These are phyloP conservation scores for Groenewaldozyma salmanticensis DNA, from an alignment of 805 yeast genomes.

Conservation along the genomic window DNA sequence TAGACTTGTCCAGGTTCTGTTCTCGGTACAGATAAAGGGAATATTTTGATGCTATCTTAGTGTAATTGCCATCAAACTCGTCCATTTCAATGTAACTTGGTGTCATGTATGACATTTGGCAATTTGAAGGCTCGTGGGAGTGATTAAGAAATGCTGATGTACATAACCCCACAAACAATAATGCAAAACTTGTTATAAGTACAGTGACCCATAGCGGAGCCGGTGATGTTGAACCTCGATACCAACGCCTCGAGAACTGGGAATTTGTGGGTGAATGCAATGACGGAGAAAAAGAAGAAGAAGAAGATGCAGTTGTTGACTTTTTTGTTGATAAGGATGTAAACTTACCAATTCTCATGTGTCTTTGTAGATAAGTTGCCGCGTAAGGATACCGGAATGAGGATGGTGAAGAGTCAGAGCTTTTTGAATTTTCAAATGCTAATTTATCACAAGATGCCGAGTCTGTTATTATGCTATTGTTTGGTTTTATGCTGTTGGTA, in stretches of 20 bases:
- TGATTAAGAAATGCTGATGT: constrained; percentile 6
- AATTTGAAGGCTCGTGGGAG: constrained; percentile 27
- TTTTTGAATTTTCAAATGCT: too few species aligned
- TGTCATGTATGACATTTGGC: constrained; percentile 67
- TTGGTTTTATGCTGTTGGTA: too few species aligned
- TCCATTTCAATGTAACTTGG: constrained; percentile 72
- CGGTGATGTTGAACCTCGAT: background rate
- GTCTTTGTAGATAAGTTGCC: too few species aligned
- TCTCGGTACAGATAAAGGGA: constrained; percentile 77
- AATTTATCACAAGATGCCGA: too few species aligned
- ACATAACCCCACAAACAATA: constrained; percentile 4
- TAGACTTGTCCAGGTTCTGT: constrained; percentile 37
- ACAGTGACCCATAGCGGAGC: constrained; percentile 1
- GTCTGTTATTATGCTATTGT: too few species aligned
- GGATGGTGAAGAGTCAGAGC: too few species aligned
- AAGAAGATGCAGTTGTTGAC: background rate
- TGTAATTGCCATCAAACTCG: constrained; percentile 62
- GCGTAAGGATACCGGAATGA: too few species aligned
- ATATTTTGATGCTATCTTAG: constrained; percentile 68
- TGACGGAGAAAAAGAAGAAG: background rate
- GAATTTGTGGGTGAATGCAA: background rate
- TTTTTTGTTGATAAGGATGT: background rate
- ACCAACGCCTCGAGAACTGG: background rate
- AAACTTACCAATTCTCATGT: too few species aligned
- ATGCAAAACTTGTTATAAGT: constrained; percentile 9